Evolutionary conservation across 495 filamentous ascomycete species (phyloP).

Genomic region (Delitschia confertaspora): DNA sequence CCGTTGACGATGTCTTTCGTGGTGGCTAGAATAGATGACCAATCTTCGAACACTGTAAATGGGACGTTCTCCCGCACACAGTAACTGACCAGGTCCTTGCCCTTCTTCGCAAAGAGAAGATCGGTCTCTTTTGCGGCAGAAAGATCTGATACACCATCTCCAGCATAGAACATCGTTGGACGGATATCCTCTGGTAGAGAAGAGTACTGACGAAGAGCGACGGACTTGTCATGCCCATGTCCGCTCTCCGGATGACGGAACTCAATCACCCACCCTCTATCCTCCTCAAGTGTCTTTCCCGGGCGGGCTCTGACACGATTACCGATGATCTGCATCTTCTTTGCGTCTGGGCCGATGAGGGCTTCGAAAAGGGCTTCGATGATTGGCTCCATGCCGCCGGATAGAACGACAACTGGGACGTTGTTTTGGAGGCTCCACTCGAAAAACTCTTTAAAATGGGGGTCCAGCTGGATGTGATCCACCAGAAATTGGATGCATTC

Average conservation of each 20-base stretch:
- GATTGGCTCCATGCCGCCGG: slow-evolving; percentile 84
- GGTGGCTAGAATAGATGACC: slow-evolving; percentile 61
- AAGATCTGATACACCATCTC: slow-evolving; percentile 83
- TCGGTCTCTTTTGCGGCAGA: slow-evolving; percentile 84
- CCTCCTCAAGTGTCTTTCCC: slow-evolving; percentile 67
- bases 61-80: slow-evolving; percentile 69
- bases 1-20: slow-evolving; percentile 59
- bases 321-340: slow-evolving; percentile 73
- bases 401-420: slow-evolving; percentile 84
- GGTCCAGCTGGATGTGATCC: slow-evolving; percentile 80
- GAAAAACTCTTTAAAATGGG: slow-evolving; percentile 77
- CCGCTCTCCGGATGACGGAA: slow-evolving; percentile 45
- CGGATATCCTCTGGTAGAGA: slow-evolving; percentile 54
- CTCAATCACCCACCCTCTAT: slow-evolving; percentile 75
- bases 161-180: slow-evolving; percentile 78
- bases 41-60: slow-evolving; percentile 74
- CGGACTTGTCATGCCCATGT: slow-evolving; percentile 89
- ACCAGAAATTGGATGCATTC: slow-evolving; percentile 67
- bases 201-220: slow-evolving; percentile 77
- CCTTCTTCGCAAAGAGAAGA: slow-evolving; percentile 82
- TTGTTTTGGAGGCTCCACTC: slow-evolving; percentile 69
- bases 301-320: slow-evolving; percentile 62
- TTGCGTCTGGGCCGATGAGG: slow-evolving; percentile 62
- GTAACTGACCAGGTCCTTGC: slow-evolving; percentile 73
- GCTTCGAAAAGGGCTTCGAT: slow-evolving; percentile 73